A percentile compares a stretch with the other conserved stretches of the same genome.
These are phyloP conservation scores for Hypoxylon sp. DNA, from an alignment of 2,329 filamentous ascomycete genomes.

Conservation along the genomic window DNA sequence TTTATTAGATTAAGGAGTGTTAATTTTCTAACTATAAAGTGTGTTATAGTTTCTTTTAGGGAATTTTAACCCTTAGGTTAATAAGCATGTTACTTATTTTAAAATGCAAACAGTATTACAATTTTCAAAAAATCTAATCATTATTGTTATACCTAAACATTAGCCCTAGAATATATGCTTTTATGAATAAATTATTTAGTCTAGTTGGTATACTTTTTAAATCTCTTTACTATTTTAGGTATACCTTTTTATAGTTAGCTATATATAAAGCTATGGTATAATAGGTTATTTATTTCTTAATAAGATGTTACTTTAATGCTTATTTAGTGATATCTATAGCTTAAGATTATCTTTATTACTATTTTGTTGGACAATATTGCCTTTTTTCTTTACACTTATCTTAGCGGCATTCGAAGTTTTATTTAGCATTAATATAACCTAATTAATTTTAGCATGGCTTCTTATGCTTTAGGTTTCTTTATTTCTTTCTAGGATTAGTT, in stretches of 20 bases:
- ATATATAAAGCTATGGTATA: neutral
- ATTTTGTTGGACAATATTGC: no score
- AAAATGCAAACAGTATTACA: neutral
- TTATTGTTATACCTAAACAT: neutral
- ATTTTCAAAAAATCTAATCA: neutral
- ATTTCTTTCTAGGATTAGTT: no score
- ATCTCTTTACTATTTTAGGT: neutral
- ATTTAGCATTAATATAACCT: neutral
- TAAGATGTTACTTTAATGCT: neutral
- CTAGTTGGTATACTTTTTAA: neutral
- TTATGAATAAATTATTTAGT: neutral
- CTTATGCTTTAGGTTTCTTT: no score
- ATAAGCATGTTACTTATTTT: neutral
- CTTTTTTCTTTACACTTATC: neutral
- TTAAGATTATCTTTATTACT: neutral
- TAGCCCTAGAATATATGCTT: neutral
- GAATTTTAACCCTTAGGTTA: neutral
- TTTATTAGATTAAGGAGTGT: neutral
- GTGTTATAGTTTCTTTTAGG: neutral
- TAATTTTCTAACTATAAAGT: no score
- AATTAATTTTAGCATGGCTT: neutral
- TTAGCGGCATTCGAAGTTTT: neutral
- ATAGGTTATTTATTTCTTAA: neutral
- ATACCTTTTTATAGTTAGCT: neutral
- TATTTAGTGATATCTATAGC: neutral